Base-by-base conservation (phyloP, 2,329 filamentous ascomycete genomes). In the Chaetomiaceae sp. region DNA sequence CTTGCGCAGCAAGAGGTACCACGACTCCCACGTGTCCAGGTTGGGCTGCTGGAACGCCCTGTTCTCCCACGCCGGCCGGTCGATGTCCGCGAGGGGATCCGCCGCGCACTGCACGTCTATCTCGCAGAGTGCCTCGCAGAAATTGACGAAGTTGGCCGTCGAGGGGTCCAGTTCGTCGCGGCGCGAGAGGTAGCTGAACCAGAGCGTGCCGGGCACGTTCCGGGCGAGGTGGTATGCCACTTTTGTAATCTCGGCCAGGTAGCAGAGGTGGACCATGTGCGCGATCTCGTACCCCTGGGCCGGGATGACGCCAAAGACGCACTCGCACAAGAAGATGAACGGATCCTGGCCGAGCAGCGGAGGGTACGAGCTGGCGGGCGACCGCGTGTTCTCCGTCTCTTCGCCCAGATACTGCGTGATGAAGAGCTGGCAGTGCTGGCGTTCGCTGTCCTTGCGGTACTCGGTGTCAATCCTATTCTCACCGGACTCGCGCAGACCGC, bases 171-270 rank as follows among this genome's bases (percentile, higher is more conserved):
- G 55, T 45, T 74, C 69, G 0, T 68, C 67, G 25, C 73, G 68
- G 15, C 71, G 43, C 2, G 37, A 69, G 48, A 81, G 70, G 39
- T 69, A 69, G 23, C 72, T 69, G 11, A 80, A 64, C 75, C 78
- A 84, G 49, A 68, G 71, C 6, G 72, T 69, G 3, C 72, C 66
- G 0, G 79, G 73, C 43, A 82, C 76, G 63, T 81, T 82, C 45
- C 75, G 76, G 22, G 76, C 75, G 67, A 83, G 75, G 63, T 81
- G 75, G 57, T 77, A 78, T 15, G 90, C 79, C 6, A 91, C 84
- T 71, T 95, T 95, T 55, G 95, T 83, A 53, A 99, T 83, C 70
- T 99, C 94, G 3, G 89, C 89, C 51, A 95, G 78, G 66, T 95
- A 96, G 71, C 91, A 96, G 42, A 97, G 75, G 34, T 87, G 84